A percentile compares a stretch with the other conserved stretches of the same genome.
Conservation (phyloP, 306 rosid species). For the Acacia confusa region DNA sequence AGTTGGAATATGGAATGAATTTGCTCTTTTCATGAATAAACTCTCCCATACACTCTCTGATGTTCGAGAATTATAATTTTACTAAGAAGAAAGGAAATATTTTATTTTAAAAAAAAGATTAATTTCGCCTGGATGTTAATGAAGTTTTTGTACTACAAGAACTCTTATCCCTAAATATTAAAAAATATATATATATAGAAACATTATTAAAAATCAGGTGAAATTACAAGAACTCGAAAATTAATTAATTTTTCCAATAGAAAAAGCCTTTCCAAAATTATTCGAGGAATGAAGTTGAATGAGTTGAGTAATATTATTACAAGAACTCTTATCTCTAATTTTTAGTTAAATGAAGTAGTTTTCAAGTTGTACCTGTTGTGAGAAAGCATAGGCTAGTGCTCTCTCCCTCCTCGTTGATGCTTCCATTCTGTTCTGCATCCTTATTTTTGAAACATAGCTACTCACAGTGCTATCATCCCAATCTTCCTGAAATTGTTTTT, state of each 20-base stretch:
- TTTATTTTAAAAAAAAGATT: too few relatives aligned
- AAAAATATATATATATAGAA: too few relatives aligned
- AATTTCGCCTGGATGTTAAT: too few relatives aligned
- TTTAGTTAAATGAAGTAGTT: neutral
- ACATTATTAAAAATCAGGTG: too few relatives aligned
- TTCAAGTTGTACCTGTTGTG: slow-evolving; percentile 71
- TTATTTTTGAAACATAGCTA: slow-evolving; percentile 75
- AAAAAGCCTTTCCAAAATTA: too few relatives aligned
- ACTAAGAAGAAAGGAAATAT: too few relatives aligned
- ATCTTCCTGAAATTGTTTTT: slow-evolving; percentile 83
- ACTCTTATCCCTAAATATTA: too few relatives aligned
- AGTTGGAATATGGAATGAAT: neutral
- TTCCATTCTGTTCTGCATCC: slow-evolving; percentile 83
- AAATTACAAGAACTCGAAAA: too few relatives aligned
- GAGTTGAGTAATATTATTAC: neutral
- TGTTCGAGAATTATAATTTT: neutral
- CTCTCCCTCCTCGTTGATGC: slow-evolving; percentile 89
- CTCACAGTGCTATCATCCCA: slow-evolving; percentile 98
- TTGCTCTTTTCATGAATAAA: neutral
- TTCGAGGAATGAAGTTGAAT: neutral
- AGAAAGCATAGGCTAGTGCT: slow-evolving; percentile 96
- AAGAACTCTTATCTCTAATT: too few relatives aligned
- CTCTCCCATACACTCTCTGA: neutral
- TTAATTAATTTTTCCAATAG: too few relatives aligned
- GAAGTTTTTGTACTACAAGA: too few relatives aligned